Evolutionary conservation across 2,329 filamentous ascomycete genomes (phyloP).

Genomic region (Pseudogymnoascus sp.): DNA sequence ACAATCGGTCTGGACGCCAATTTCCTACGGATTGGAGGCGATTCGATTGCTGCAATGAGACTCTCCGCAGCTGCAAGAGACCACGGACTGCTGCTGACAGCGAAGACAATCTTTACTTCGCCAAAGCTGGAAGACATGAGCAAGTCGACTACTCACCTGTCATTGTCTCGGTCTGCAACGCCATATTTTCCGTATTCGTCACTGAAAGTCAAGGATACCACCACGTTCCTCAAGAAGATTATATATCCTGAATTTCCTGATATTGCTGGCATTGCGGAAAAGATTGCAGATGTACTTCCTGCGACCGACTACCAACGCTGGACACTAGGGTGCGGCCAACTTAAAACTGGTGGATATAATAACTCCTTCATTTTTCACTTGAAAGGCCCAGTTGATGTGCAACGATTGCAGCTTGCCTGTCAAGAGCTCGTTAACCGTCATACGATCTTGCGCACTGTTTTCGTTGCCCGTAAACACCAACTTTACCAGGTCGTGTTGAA

Average conservation of each 20-base stretch:
- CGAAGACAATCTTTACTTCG: slow-evolving; percentile 11
- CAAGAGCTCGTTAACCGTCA: slow-evolving; percentile 4
- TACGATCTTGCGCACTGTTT: slow-evolving; percentile 13
- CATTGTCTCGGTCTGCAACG: neutral
- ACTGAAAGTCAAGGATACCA: neutral
- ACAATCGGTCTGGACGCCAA: slow-evolving; percentile 25
- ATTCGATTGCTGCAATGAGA: slow-evolving; percentile 38
- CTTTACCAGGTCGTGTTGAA: slow-evolving; percentile 14
- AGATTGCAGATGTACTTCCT: slow-evolving; percentile 12
- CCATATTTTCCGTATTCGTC: neutral
- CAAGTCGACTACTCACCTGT: neutral
- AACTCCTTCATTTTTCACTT: slow-evolving; percentile 15
- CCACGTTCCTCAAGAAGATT: neutral
- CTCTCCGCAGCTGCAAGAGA: slow-evolving; percentile 28
- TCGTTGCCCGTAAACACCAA: slow-evolving; percentile 6
- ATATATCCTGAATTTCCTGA: neutral
- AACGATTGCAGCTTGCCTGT: slow-evolving; percentile 8
- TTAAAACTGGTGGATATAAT: slow-evolving; percentile 10
- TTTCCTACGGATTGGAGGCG: slow-evolving; percentile 36
- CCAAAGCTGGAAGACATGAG: slow-evolving; percentile 12
- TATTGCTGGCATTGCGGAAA: too few species aligned
- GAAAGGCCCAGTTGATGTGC: slow-evolving; percentile 7
- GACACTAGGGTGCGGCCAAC: slow-evolving; percentile 7
- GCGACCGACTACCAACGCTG: slow-evolving; percentile 14
- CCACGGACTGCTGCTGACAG: slow-evolving; percentile 10